A percentile compares a stretch with the other conserved stretches of the same genome.
Conservation (phyloP, 2,329 filamentous ascomycete species). For the Chaetomium sp. region DNA sequence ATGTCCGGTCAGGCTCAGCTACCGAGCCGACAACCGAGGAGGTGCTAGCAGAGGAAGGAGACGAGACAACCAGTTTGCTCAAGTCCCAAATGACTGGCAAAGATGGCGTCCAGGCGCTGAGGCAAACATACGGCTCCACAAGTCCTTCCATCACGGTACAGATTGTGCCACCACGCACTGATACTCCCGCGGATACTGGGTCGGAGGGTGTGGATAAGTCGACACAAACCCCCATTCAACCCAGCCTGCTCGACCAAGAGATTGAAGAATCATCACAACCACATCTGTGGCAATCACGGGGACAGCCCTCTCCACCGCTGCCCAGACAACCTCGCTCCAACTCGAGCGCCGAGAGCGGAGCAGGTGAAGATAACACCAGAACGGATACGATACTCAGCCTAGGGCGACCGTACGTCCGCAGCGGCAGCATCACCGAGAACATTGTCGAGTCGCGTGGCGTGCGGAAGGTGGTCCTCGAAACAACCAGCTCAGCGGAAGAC, state of each 20-base stretch:
- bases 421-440: slow-evolving; percentile 73
- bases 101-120: slow-evolving; percentile 58
- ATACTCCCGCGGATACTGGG: slow-evolving; percentile 9
- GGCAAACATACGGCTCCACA: slow-evolving; percentile 47
- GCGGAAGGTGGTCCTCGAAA: slow-evolving; percentile 62
- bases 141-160: slow-evolving; percentile 19
- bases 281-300: slow-evolving; percentile 4
- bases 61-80: slow-evolving; percentile 39
- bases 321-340: slow-evolving; percentile 7
- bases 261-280: slow-evolving; percentile 4
- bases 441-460: slow-evolving; percentile 68
- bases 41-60: slow-evolving; percentile 20
- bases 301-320: neutral
- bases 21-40: slow-evolving; percentile 12
- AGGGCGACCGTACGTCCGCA: slow-evolving; percentile 47
- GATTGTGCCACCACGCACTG: slow-evolving; percentile 22
- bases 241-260: slow-evolving; percentile 9
- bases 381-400: slow-evolving; percentile 12
- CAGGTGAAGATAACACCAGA: slow-evolving; percentile 9
- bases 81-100: slow-evolving; percentile 51
- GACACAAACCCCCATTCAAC: slow-evolving; percentile 19
- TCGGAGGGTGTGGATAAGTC: slow-evolving; percentile 20
- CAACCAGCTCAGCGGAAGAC: slow-evolving; percentile 31
- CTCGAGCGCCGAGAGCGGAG: slow-evolving; percentile 19
- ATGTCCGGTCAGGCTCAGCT: slow-evolving; percentile 20